Base-by-base conservation (phyloP, 2,329 filamentous ascomycete genomes). In the Botrytis elliptica region DNA sequence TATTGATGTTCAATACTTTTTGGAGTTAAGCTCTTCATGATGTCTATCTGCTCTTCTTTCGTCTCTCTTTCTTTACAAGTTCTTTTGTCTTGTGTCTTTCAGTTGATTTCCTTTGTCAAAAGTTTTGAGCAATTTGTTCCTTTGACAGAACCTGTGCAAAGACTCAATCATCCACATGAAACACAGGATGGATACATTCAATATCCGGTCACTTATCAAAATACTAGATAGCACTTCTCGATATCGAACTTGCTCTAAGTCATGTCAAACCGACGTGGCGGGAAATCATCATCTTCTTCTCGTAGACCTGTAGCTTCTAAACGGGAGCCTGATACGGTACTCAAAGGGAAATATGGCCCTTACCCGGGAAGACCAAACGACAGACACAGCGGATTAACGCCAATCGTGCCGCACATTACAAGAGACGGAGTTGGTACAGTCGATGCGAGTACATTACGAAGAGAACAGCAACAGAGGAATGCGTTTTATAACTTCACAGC, bases 361-460 rank as follows among this genome's bases (percentile, higher is more conserved):
- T 25, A 5, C 25, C 66, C 66, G 7, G 49, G 49, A 57, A 33
- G 9, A 25, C n/a, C 49, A 29, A 22, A 25, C 3, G 66, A 69
- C 44, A 69, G n/a, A 14, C 66, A 69, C 20, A 69, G 66, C 22
- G 66, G 66, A 25, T 22, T 69, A 57, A 42, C 66, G 16, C 66
- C 66, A 22, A 57, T 69, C 29, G 7, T 69, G 9, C 49, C 49
- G 6, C 29, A 42, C 36, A 33, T 69, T 16, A 57, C 49, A 7
- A 10, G 1, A 57, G n/a, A 6, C 22, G 49, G 66, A 18, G 9
- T 44, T 57, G n/a, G 5, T 7, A 57, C 16, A 25, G 9, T 20
- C 22, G 18, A 42, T 42, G 18, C 36, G n/a, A 25, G 14, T 57
- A 69, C 52, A 10, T 29, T 69, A 10, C n/a, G 25, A 14, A n/a